Conservation (phyloP, 2,329 filamentous ascomycete species). For the Xylaria sp. region DNA sequence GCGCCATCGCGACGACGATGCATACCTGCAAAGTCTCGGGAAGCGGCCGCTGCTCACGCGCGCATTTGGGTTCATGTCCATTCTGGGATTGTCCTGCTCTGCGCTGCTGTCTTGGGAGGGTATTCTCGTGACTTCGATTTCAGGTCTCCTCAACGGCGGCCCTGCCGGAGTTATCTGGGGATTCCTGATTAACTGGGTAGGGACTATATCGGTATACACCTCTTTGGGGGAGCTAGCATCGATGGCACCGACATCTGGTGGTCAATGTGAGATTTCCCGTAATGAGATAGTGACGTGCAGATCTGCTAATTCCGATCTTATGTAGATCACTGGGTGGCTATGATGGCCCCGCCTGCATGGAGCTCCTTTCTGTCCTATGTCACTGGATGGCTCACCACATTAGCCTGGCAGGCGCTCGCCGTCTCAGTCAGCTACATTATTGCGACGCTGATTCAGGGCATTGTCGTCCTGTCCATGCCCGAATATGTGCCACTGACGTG, state of each 20-base stretch:
- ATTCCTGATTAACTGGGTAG: slow-evolving; percentile 60
- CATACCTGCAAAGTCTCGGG: slow-evolving; percentile 26
- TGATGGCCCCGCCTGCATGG: slow-evolving; percentile 42
- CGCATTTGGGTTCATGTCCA: slow-evolving; percentile 41
- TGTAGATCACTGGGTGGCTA: slow-evolving; percentile 45
- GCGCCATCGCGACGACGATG: slow-evolving; percentile 14
- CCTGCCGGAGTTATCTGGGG: slow-evolving; percentile 65
- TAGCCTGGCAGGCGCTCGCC: slow-evolving; percentile 42
- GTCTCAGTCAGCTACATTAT: slow-evolving; percentile 38
- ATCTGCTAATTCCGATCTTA: slow-evolving; percentile 8
- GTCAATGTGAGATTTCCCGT: slow-evolving; percentile 6
- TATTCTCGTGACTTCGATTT: slow-evolving; percentile 54
- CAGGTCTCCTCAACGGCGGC: slow-evolving; percentile 61
- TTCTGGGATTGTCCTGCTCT: slow-evolving; percentile 40
- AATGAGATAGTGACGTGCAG: background rate
- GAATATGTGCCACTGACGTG: background rate
- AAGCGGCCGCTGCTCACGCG: slow-evolving; percentile 38
- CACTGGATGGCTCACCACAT: slow-evolving; percentile 45
- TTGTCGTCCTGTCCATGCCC: slow-evolving; percentile 38
- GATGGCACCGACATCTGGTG: slow-evolving; percentile 43
- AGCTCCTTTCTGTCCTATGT: slow-evolving; percentile 44
- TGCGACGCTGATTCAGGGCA: slow-evolving; percentile 44
- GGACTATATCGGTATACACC: slow-evolving; percentile 56
- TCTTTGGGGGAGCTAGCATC: slow-evolving; percentile 42
- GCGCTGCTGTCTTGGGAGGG: slow-evolving; percentile 42